A percentile compares a stretch with the other conserved stretches of the same genome.
Evolutionary conservation across 257 asterid genomes (phyloP).

Genomic region (Ilex asprella): DNA sequence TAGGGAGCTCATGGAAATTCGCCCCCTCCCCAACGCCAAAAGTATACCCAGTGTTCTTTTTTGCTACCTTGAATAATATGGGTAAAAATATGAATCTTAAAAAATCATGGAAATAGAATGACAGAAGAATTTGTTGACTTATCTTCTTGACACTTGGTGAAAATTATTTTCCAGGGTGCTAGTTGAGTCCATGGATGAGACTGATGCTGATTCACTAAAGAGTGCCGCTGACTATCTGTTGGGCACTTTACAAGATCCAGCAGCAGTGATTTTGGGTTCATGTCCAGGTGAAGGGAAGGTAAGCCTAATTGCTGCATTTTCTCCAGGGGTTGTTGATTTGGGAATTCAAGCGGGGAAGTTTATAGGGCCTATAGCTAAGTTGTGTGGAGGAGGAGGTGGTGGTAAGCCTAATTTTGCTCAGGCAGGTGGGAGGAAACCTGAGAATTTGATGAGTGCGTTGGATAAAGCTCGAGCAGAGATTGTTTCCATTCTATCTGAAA

Average conservation of each 20-base stretch:
- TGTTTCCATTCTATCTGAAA: conserved; percentile 37
- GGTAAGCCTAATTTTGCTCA: conserved; percentile 90
- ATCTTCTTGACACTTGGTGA: neutral
- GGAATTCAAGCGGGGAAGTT: conserved; percentile 88
- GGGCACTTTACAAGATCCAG: conserved; percentile 60
- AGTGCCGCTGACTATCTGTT: conserved; percentile 77
- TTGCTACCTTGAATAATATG: no score
- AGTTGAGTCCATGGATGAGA: conserved; percentile 82
- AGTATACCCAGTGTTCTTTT: no score
- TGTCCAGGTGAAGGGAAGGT: conserved; percentile 72
- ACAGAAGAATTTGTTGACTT: neutral
- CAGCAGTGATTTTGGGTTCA: conserved; percentile 84
- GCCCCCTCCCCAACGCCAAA: no score
- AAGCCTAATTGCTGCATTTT: conserved; percentile 72
- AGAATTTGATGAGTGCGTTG: conserved; percentile 62
- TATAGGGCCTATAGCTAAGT: conserved; percentile 72
- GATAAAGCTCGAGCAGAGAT: conserved; percentile 71
- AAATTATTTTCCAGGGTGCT: conserved; percentile 40
- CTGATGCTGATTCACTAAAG: conserved; percentile 70
- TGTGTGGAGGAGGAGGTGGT: conserved; percentile 94
- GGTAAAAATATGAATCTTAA: no score
- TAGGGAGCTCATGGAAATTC: no score
- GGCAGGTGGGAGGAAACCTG: conserved; percentile 93
- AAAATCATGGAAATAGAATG: neutral
- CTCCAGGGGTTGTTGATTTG: conserved; percentile 63